Percentiles rank a stretch among this genome's conserved stretches.
Evolutionary conservation across 2,329 filamentous ascomycete genomes (phyloP).

Genomic region (Sclerotinia spermophila): DNA sequence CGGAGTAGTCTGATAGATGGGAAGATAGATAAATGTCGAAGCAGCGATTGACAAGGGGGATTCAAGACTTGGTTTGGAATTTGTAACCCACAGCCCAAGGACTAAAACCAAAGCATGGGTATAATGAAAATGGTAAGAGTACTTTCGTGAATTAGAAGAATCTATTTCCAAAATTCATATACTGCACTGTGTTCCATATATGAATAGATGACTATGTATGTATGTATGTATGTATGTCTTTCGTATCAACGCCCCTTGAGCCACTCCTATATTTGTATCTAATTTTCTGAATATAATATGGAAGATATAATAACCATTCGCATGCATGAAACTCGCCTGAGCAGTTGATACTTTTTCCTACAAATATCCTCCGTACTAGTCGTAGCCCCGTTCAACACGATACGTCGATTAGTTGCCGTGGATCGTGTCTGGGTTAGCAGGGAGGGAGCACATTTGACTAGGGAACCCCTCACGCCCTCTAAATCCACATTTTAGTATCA

Average conservation of each 20-base stretch:
- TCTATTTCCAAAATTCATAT: neutral
- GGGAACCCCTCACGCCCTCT: conserved; percentile 10
- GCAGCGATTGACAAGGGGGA: conserved; percentile 13
- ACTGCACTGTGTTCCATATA: neutral
- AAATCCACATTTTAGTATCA: conserved; percentile 8
- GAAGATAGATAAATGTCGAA: neutral
- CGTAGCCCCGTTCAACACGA: neutral
- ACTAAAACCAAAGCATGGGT: neutral
- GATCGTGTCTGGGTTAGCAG: conserved; percentile 2
- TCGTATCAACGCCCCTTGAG: neutral
- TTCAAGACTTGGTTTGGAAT: neutral
- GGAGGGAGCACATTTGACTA: neutral
- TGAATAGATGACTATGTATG: neutral
- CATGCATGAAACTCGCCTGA: conserved; percentile 4
- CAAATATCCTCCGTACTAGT: conserved; percentile 1
- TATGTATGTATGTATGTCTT: neutral
- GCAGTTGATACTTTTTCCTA: conserved; percentile 4
- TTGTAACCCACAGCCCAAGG: neutral
- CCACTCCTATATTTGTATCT: neutral
- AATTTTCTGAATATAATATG: neutral
- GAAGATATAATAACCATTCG: neutral
- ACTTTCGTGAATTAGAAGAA: neutral
- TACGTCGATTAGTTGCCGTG: conserved; percentile 11
- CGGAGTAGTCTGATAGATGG: conserved; percentile 4
- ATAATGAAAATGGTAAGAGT: neutral